These are phyloP conservation scores for Boletus holoroseus DNA, from an alignment of 1,284 basidiomycete species.

Conservation along the genomic window DNA sequence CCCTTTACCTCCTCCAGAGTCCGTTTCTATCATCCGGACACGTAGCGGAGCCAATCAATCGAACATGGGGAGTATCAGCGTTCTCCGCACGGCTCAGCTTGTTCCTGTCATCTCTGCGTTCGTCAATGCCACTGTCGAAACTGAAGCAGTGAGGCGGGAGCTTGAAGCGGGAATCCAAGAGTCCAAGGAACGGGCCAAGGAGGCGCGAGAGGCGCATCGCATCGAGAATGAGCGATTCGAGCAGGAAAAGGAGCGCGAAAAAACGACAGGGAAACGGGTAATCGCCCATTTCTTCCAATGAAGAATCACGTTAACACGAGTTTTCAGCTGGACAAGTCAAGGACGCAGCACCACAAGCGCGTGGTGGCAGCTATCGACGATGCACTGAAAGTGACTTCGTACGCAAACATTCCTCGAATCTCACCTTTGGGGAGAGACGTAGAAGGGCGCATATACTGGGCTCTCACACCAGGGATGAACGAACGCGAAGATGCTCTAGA, in stretches of 20 bases:
- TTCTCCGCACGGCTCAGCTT: slow-evolving; percentile 55
- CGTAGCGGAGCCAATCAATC: slow-evolving; percentile 33
- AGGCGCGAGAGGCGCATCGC: slow-evolving; percentile 44
- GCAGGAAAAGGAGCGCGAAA: slow-evolving; percentile 34
- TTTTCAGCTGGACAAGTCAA: slow-evolving; percentile 27
- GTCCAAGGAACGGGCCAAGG: slow-evolving; percentile 47
- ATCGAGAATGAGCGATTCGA: slow-evolving; percentile 46
- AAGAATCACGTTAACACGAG: slow-evolving; percentile 1
- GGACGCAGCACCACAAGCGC: slow-evolving; percentile 22
- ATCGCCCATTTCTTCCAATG: slow-evolving; percentile 14
- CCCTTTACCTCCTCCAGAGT: slow-evolving; percentile 47
- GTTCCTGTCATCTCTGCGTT: slow-evolving; percentile 57
- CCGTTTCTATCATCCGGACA: slow-evolving; percentile 23
- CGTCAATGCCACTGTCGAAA: slow-evolving; percentile 46
- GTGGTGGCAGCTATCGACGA: slow-evolving; percentile 21
- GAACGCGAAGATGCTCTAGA: slow-evolving; percentile 45
- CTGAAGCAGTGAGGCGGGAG: slow-evolving; percentile 48
- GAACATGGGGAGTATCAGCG: slow-evolving; percentile 38
- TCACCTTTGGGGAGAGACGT: slow-evolving; percentile 46
- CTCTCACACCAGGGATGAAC: slow-evolving; percentile 43
- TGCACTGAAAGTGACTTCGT: slow-evolving; percentile 33
- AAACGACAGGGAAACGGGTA: slow-evolving; percentile 34
- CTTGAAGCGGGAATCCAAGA: slow-evolving; percentile 52
- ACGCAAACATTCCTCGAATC: slow-evolving; percentile 40
- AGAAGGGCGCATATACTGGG: slow-evolving; percentile 52